Percentiles rank a stretch among this genome's conserved stretches.
Conservation (phyloP, 768 basidiomycete genomes). For the Podaxis sp. region DNA sequence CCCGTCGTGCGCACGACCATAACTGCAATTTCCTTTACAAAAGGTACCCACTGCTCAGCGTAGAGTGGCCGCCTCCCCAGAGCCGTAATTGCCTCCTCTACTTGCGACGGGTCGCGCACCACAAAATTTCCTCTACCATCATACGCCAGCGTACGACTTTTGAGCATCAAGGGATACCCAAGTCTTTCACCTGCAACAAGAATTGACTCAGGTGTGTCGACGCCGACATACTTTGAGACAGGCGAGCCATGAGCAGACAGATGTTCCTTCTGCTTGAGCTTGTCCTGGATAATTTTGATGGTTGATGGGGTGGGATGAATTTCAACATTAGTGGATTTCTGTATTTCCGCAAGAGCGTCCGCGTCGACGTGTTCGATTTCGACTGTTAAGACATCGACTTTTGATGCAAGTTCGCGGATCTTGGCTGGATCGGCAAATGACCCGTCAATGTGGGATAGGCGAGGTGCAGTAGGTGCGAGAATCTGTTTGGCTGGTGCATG, state of each 20-base stretch:
- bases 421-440: constrained; percentile 78
- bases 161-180: constrained; percentile 92
- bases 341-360: constrained; percentile 60
- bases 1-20: constrained; percentile 85
- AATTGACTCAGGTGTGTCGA: constrained; percentile 54
- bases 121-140: constrained; percentile 94
- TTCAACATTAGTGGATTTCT: constrained; percentile 29
- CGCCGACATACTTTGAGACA: constrained; percentile 55
- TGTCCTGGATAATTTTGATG: constrained; percentile 83
- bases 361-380: constrained; percentile 97
- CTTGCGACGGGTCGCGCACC: constrained; percentile 49
- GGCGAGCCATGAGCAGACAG: constrained; percentile 59
- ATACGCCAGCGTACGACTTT: constrained; percentile 92
- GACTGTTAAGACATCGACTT: constrained; percentile 86
- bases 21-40: constrained; percentile 87
- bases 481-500: constrained; percentile 88
- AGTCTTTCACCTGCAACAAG: constrained; percentile 48
- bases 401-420: constrained; percentile 73
- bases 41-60: constrained; percentile 92
- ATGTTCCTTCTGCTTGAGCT: constrained; percentile 73
- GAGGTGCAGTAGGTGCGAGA: constrained; percentile 46
- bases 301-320: constrained; percentile 81
- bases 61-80: constrained; percentile 76
- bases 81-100: constrained; percentile 42
- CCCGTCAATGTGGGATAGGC: constrained; percentile 74